Conservation (phyloP, 2,329 filamentous ascomycete species). For the Nannizzia gypsea region DNA sequence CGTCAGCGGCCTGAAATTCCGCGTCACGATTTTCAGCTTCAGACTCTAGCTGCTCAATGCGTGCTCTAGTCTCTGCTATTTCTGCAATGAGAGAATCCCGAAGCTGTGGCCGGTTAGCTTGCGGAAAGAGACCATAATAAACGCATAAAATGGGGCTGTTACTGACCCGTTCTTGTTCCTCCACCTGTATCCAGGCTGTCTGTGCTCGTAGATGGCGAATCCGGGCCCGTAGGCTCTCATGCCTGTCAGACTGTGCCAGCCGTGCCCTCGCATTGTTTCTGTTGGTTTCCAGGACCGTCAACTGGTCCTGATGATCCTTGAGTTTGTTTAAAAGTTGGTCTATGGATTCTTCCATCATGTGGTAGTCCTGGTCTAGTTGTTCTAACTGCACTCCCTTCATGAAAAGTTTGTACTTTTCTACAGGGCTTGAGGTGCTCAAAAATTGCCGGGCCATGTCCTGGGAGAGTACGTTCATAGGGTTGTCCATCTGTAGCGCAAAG, state of each 20-base stretch:
- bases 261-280: constrained; percentile 52
- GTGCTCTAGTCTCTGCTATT: constrained; percentile 30
- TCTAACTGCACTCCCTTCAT: constrained; percentile 89
- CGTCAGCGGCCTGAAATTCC: constrained; percentile 35
- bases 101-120: constrained; percentile 17
- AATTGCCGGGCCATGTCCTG: constrained; percentile 94
- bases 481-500: constrained; percentile 88
- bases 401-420: constrained; percentile 93
- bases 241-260: constrained; percentile 53
- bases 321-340: constrained; percentile 59
- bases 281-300: constrained; percentile 48
- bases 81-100: constrained; percentile 27
- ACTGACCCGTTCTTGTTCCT: constrained; percentile 53
- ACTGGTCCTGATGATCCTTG: constrained; percentile 48
- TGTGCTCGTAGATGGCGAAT: constrained; percentile 51
- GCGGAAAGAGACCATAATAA: background rate
- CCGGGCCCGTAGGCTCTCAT: constrained; percentile 52
- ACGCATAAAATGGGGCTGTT: background rate
- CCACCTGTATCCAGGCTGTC: constrained; percentile 78
- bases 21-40: constrained; percentile 36
- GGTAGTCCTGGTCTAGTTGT: constrained; percentile 82
- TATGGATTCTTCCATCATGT: constrained; percentile 64
- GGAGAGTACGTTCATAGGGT: constrained; percentile 88
- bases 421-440: constrained; percentile 67
- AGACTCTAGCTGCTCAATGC: constrained; percentile 38